Evolutionary conservation across 1,284 basidiomycete species (phyloP).

Genomic region (Sphagnurus paluster): DNA sequence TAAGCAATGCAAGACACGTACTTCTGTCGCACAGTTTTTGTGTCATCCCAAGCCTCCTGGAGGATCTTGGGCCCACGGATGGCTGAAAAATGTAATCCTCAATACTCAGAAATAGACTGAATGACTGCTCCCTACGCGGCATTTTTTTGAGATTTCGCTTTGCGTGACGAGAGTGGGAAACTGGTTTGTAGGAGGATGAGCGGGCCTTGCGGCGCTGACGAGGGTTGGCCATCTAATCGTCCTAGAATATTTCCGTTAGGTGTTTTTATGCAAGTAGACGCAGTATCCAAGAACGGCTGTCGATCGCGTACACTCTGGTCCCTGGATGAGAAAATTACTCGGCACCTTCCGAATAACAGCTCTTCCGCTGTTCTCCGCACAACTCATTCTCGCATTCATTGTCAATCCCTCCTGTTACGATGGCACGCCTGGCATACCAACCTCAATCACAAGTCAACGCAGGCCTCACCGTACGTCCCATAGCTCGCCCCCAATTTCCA

Average conservation of each 20-base stretch:
- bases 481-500: neutral
- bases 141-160: slow-evolving; percentile 78
- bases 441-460: slow-evolving; percentile 31
- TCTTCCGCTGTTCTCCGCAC: slow-evolving; percentile 17
- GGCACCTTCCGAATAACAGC: slow-evolving; percentile 18
- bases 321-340: slow-evolving; percentile 17
- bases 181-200: slow-evolving; percentile 67
- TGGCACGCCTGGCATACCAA: slow-evolving; percentile 36
- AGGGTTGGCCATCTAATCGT: slow-evolving; percentile 87
- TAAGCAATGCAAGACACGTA: slow-evolving; percentile 46
- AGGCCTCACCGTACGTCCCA: slow-evolving; percentile 30
- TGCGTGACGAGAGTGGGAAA: slow-evolving; percentile 69
- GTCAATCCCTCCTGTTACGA: slow-evolving; percentile 17
- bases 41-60: slow-evolving; percentile 86
- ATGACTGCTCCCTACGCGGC: slow-evolving; percentile 52
- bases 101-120: slow-evolving; percentile 4
- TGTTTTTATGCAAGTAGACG: too few relatives aligned
- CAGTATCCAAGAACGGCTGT: too few relatives aligned
- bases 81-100: slow-evolving; percentile 41
- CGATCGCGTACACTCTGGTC: slow-evolving; percentile 1
- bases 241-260: neutral
- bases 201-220: slow-evolving; percentile 83
- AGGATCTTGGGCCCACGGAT: slow-evolving; percentile 84
- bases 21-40: slow-evolving; percentile 94
- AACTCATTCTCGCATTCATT: neutral